Base-by-base conservation (phyloP, 2,329 filamentous ascomycete species). In the Microsporum audouinii region DNA sequence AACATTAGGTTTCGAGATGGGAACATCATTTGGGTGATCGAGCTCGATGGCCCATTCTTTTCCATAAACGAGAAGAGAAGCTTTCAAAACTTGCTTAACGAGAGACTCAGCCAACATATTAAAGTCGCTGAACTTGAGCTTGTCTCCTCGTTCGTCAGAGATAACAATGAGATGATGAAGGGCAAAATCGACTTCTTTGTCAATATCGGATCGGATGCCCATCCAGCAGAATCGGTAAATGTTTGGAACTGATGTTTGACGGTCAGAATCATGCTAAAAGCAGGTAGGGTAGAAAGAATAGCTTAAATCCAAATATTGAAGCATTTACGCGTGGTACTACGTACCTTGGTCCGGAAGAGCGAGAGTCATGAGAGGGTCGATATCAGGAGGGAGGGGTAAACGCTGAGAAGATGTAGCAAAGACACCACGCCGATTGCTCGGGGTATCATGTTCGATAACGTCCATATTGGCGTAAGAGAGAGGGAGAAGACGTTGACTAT, bases 131-230 rank as follows among this genome's bases (percentile, higher is more conserved):
- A 97, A 96, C 63, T 89, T 88, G 75, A 95, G 96, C 73, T 96
- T 96, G 71, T 97, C 94, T 53, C 92, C 92, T 49, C 91, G 84
- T 73, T 97, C 91, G 70, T 87, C 94, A 0, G 91, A 96, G 33
- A 97, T 96, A 71, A 96, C 95, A 63, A 97, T 91, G 2, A 97
- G 77, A 68, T 97, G 92, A 68, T 95, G 90, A 8, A 97, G 78
- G 0, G 91, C 92, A 74, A 95, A 97, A n/a, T 89, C 86, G 68
- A 96, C 88, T 71, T 99, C 92, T 10, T 86, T 82, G 2, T 82
- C 82, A 31, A 95, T 84, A 1, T 84, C 84, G 12, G 90, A 96
- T 64, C 88, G 88, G 31, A 99, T 77, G 3, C 91, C 87, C 66
- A 91, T 86, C 41, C 95, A 81, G 64, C 90, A 95, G 49, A 91